Base-by-base conservation (phyloP, 208 protist species). In the Leishmania martiniquensis region DNA sequence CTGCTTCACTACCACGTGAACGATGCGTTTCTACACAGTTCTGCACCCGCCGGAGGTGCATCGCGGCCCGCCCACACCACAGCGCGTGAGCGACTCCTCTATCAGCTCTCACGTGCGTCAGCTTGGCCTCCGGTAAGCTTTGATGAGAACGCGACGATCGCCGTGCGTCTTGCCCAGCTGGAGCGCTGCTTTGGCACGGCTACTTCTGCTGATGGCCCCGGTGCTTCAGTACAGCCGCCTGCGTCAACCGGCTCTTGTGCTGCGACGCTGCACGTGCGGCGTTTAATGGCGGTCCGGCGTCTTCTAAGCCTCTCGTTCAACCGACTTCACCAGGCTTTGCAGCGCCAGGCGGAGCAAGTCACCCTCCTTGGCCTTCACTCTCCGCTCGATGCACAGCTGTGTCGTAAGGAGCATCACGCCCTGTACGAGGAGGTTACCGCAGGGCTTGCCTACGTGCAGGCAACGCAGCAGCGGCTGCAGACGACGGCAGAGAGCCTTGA, bases 51-150 rank as follows among this genome's bases (percentile, higher is more conserved):
- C 59, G 63, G 10, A 1, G 63, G 45, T 20, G 12, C 17, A 42
- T 17, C 62, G 29, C n/a, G 17, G 32, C 54, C 34, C 29, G 65
- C 20, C 20, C 7, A 32, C n/a, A 52, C 34, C n/a, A 79, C 49
- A 3, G 54, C 77, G 12, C 77, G 69, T 32, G 82, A 85, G 72
- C 63, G 76, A 37, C 72, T 96, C 25, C 59, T 91, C 3, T 69
- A 73, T 54, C 72, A 75, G 49, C 88, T 96, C 29, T 81, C 87
- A 39, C 51, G 69, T 15, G 62, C 90, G 25, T 67, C 84, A 32
- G 85, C 80, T 66, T 96, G 92, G 92, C 92, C 92, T 4, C 92
- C 92, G 1, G 85, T 83, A 29, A 90, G 82, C 65, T 94, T 93
- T 80, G 78, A 90, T 37, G 90, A 93, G 66, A 76, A 76, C 65